phyloP scores from a whole-genome alignment of 164 flowering plant genomes.

The Nymphaea colorata region DNA sequence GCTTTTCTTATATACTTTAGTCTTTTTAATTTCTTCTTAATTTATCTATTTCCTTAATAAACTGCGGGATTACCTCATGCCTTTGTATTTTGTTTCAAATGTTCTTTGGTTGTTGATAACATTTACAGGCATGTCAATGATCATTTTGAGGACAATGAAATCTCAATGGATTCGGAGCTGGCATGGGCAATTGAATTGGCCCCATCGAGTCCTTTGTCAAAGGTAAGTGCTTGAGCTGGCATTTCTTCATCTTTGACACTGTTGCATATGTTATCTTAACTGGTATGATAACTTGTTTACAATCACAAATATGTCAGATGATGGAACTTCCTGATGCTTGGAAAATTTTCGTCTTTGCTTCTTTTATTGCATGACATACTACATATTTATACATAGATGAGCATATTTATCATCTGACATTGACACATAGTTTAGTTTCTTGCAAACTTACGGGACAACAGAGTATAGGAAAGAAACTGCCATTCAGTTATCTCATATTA shows the following conservation, averaged over 20 bases:
- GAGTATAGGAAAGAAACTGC: too few species aligned
- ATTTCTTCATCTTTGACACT: slow-evolving; percentile 12
- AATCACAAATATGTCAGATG: neutral
- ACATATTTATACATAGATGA: too few species aligned
- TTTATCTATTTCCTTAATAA: neutral
- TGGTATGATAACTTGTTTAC: neutral
- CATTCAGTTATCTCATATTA: too few species aligned
- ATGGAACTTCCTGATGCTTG: neutral
- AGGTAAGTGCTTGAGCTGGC: slow-evolving; percentile 22
- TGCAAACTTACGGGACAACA: too few species aligned
- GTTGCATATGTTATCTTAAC: slow-evolving; percentile 7
- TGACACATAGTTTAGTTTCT: too few species aligned
- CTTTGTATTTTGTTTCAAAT: too few species aligned
- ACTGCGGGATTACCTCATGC: neutral
- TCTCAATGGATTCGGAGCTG: slow-evolving; percentile 8
- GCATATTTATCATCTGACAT: too few species aligned
- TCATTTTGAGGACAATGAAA: slow-evolving; percentile 8
- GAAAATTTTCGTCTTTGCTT: neutral
- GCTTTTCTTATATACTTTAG: neutral
- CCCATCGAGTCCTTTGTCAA: neutral
- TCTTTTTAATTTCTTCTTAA: neutral
- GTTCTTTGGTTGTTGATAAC: neutral
- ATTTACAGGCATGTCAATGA: slow-evolving; percentile 8
- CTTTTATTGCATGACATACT: neutral
- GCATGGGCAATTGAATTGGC: neutral